A percentile compares a stretch with the other conserved stretches of the same genome.
These are phyloP conservation scores for Zygosaccharomyces sapae DNA, from an alignment of 1,139 yeast species.

Conservation along the genomic window DNA sequence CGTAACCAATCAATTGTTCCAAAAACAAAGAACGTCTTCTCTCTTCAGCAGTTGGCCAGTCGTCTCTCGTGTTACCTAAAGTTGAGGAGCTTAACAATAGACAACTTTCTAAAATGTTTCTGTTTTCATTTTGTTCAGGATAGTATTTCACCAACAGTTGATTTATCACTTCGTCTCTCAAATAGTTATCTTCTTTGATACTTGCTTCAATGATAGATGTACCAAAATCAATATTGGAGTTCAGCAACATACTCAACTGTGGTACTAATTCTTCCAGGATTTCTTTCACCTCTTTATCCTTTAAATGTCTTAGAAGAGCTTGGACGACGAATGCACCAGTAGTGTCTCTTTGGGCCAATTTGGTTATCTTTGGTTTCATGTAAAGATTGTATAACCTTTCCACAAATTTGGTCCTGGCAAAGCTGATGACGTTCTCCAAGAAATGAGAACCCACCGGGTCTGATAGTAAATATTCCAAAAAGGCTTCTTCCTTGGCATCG, in stretches of 20 bases:
- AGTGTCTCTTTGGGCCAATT: conserved; percentile 70
- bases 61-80: conserved; percentile 74
- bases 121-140: conserved; percentile 43
- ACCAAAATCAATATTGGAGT: conserved; percentile 69
- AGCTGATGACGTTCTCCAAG: conserved; percentile 64
- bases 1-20: conserved; percentile 67
- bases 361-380: conserved; percentile 68
- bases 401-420: conserved; percentile 62
- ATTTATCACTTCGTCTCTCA: conserved; percentile 59
- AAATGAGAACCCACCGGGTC: conserved; percentile 93
- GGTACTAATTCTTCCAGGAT: conserved; percentile 71
- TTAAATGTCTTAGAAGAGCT: conserved; percentile 57
- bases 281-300: conserved; percentile 54
- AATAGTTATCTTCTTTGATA: conserved; percentile 52
- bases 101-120: conserved; percentile 60
- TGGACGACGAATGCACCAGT: conserved; percentile 84
- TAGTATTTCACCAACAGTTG: conserved; percentile 59
- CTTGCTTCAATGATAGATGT: conserved; percentile 67
- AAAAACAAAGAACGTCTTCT: conserved; percentile 73
- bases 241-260: conserved; percentile 55
- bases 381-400: conserved; percentile 67
- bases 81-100: conserved; percentile 65
- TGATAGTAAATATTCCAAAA: conserved; percentile 75
- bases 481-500: conserved; percentile 68
- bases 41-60: conserved; percentile 90